Evolutionary conservation across 345 rosid genomes (phyloP).

Genomic region (Salix caprea): DNA sequence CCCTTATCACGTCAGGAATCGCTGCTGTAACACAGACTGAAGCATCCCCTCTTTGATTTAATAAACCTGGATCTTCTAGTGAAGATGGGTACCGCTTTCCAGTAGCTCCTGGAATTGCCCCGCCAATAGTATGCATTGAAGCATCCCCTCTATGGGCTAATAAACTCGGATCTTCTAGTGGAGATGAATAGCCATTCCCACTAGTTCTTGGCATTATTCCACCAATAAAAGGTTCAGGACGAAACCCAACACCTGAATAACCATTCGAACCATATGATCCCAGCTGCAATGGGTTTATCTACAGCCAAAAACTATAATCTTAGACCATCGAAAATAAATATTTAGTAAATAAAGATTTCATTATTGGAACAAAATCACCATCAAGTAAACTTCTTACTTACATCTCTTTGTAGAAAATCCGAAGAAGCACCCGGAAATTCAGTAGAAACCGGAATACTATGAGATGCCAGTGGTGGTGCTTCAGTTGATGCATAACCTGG

Average conservation of each 20-base stretch:
- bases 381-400: slow-evolving; percentile 29
- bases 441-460: slow-evolving; percentile 8
- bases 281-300: slow-evolving; percentile 24
- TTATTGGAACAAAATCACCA: neutral
- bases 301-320: neutral
- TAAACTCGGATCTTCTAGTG: slow-evolving; percentile 26
- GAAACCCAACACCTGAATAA: slow-evolving; percentile 19
- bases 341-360: neutral
- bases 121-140: slow-evolving; percentile 15
- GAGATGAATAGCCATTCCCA: slow-evolving; percentile 26
- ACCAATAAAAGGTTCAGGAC: slow-evolving; percentile 22
- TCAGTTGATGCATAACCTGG: slow-evolving; percentile 38
- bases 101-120: slow-evolving; percentile 25
- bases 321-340: neutral
- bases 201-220: slow-evolving; percentile 28
- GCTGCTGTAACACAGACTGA: slow-evolving; percentile 15
- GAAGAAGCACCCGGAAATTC: slow-evolving; percentile 22
- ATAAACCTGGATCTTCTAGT: slow-evolving; percentile 25
- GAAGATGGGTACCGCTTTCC: slow-evolving; percentile 25
- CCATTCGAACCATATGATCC: slow-evolving; percentile 27
- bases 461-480: slow-evolving; percentile 19
- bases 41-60: slow-evolving; percentile 29
- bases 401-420: slow-evolving; percentile 30
- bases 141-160: slow-evolving; percentile 26
- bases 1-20: slow-evolving; percentile 27